phyloP scores from a whole-genome alignment of 2,329 filamentous ascomycete genomes.

The Graphilbum fragrans region DNA sequence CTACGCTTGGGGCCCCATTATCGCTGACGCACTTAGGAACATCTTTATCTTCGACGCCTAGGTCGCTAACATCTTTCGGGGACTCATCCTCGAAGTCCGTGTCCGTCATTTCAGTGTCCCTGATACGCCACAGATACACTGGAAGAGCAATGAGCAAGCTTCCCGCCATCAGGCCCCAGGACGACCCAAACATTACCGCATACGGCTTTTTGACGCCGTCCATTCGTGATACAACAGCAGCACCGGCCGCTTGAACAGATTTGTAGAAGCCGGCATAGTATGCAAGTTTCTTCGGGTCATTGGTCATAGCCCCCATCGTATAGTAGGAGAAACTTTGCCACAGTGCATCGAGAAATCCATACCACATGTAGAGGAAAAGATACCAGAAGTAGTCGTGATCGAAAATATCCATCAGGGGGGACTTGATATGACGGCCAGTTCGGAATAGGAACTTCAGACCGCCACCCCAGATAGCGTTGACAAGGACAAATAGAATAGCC shows the following conservation, averaged over 20 bases:
- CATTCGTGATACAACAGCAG: conserved; percentile 2
- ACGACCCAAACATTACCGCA: conserved; percentile 3
- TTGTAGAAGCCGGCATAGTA: conserved; percentile 10
- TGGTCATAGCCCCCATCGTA: conserved; percentile 8
- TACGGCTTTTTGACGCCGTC: conserved; percentile 6
- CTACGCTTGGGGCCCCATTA: no score
- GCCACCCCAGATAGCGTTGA: conserved; percentile 8
- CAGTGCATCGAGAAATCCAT: conserved; percentile 6
- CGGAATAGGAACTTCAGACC: background rate
- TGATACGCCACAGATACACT: conserved; percentile 6
- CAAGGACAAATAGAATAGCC: conserved; percentile 5
- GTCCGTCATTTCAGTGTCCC: conserved; percentile 1
- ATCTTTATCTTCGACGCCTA: no score
- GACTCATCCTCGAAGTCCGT: background rate
- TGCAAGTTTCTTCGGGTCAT: conserved; percentile 7
- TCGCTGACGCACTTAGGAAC: no score
- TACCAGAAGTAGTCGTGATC: conserved; percentile 18
- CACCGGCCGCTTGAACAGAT: conserved; percentile 6
- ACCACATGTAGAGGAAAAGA: conserved; percentile 7
- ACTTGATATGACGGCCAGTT: background rate
- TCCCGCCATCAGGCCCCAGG: conserved; percentile 6
- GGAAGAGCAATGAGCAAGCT: conserved; percentile 6
- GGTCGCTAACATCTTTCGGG: no score
- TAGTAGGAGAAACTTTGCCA: conserved; percentile 27
- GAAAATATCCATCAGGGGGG: conserved; percentile 3